phyloP scores from a whole-genome alignment of 2,329 filamentous ascomycete species.

The Trichoderma simmonsii region DNA sequence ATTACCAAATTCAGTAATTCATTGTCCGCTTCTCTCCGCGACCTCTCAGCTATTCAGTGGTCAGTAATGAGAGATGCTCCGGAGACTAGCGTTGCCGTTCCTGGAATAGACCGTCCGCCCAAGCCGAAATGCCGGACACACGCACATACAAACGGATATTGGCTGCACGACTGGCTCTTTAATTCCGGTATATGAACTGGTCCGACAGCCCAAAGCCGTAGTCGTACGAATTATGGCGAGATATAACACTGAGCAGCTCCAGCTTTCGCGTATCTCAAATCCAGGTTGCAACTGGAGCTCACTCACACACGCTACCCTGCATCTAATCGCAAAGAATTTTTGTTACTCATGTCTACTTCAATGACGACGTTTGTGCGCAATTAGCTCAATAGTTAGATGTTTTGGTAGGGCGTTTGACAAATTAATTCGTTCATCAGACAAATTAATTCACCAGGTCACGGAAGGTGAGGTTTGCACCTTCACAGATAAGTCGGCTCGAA shows the following conservation, averaged over 20 bases:
- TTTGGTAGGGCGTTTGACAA: background rate
- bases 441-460: background rate
- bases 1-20: background rate
- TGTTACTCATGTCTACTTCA: background rate
- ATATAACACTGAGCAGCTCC: background rate
- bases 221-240: background rate
- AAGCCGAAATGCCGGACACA: background rate
- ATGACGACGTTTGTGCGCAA: background rate
- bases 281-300: background rate
- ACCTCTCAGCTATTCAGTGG: background rate
- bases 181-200: background rate
- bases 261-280: background rate
- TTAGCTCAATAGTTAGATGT: background rate
- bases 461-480: background rate
- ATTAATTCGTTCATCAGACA: background rate
- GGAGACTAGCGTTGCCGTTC: background rate
- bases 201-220: background rate
- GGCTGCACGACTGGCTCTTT: background rate
- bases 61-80: background rate
- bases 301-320: background rate
- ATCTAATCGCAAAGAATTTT: background rate
- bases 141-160: background rate
- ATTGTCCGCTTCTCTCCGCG: background rate
- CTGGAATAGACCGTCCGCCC: background rate
- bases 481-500: background rate